A percentile compares a stretch with the other conserved stretches of the same genome.
phyloP scores from a whole-genome alignment of 129 eudicot genomes.

The Lactuca sativa region DNA sequence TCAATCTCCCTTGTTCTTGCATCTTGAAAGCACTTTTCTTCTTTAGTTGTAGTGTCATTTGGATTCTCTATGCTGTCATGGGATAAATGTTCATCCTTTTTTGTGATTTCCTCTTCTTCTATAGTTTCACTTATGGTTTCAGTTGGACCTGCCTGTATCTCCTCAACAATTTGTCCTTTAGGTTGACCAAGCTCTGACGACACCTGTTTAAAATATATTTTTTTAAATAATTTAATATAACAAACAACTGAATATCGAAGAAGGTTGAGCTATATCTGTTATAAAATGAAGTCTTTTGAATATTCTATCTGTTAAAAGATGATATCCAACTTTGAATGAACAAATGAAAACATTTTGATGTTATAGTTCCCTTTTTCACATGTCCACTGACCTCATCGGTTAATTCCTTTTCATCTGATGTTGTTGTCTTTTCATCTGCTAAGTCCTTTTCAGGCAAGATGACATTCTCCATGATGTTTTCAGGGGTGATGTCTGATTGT shows the following conservation, averaged over 20 bases:
- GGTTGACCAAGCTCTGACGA: conserved; percentile 22
- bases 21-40: conserved; percentile 15
- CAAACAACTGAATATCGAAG: background rate
- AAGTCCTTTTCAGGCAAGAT: conserved; percentile 18
- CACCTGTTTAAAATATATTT: conserved; percentile 23
- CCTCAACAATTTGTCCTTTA: conserved; percentile 16
- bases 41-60: conserved; percentile 11
- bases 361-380: conserved; percentile 3
- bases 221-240: background rate
- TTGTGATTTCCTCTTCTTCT: conserved; percentile 26
- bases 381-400: conserved; percentile 27
- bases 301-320: conserved; percentile 12
- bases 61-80: conserved; percentile 18
- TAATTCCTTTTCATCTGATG: conserved; percentile 25
- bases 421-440: conserved; percentile 12
- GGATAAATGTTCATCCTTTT: conserved; percentile 22
- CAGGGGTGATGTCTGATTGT: conserved; percentile 23
- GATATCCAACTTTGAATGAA: conserved; percentile 5
- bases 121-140: conserved; percentile 21
- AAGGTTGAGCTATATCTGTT: background rate
- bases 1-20: conserved; percentile 28
- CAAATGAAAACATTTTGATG: background rate
- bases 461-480: conserved; percentile 5
- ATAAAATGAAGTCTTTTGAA: background rate
- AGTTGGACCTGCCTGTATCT: conserved; percentile 19